Evolutionary conservation across 257 asterid species (phyloP).

Genomic region (Solanum chmielewskii): DNA sequence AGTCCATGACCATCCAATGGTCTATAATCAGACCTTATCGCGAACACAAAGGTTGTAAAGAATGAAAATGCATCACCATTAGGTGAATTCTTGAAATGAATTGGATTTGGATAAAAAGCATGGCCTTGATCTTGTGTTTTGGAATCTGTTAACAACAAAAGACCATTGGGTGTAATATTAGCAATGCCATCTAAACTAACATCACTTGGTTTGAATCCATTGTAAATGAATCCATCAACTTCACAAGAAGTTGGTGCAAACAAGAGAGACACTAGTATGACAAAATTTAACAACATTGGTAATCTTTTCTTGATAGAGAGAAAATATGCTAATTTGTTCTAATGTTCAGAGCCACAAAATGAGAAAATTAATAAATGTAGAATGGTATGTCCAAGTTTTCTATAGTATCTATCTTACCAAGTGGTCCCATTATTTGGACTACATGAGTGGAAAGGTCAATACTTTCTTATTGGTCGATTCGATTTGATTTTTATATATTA

Average conservation of each 20-base stretch:
- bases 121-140: constrained; percentile 32
- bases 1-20: constrained; percentile 43
- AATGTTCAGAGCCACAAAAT: background rate
- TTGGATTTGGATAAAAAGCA: constrained; percentile 40
- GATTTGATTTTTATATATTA: background rate
- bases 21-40: constrained; percentile 30
- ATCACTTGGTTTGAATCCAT: constrained; percentile 32
- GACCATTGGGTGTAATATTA: constrained; percentile 24
- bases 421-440: background rate
- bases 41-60: constrained; percentile 43
- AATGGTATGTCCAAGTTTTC: no score
- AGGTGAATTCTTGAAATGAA: constrained; percentile 29
- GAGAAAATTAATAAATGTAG: background rate
- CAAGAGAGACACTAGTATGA: background rate
- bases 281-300: constrained; percentile 23
- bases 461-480: background rate
- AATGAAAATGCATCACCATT: constrained; percentile 27
- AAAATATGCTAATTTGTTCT: background rate
- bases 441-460: background rate
- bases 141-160: constrained; percentile 33
- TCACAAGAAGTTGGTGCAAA: background rate
- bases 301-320: background rate
- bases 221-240: constrained; percentile 23
- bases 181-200: constrained; percentile 52
- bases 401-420: background rate